These are phyloP conservation scores for Apiospora pterosperma DNA, from an alignment of 2,329 filamentous ascomycete genomes.

Conservation along the genomic window DNA sequence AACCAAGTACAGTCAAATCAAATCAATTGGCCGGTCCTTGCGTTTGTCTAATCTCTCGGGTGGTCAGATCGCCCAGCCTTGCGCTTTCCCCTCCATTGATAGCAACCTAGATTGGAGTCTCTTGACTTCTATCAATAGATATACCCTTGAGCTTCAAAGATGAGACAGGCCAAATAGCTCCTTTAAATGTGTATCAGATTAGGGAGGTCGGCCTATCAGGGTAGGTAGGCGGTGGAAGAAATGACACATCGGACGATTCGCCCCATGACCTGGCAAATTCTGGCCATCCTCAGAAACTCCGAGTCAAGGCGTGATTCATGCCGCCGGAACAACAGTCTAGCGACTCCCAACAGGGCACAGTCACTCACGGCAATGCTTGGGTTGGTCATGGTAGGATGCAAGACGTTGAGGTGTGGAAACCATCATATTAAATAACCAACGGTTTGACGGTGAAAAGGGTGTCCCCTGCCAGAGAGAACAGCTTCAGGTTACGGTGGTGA, in stretches of 20 bases:
- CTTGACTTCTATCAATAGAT: not conserved
- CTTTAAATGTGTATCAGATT: not conserved
- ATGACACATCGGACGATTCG: not conserved
- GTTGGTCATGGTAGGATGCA: not conserved
- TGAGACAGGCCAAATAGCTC: not conserved
- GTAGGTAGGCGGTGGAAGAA: not conserved
- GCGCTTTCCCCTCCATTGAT: not conserved
- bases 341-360: not conserved
- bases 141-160: not conserved
- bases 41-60: no score
- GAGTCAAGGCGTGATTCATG: not conserved
- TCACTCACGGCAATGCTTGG: not conserved
- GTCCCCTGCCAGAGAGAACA: not conserved
- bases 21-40: constrained; percentile 4
- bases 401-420: not conserved
- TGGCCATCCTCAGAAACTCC: not conserved
- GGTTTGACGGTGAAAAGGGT: not conserved
- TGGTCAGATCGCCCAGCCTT: not conserved
- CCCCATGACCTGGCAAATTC: not conserved
- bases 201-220: not conserved
- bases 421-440: not conserved
- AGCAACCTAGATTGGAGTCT: not conserved
- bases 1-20: not conserved
- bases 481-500: not conserved
- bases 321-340: not conserved